phyloP scores from a whole-genome alignment of 306 rosid genomes.

The Cicer pinnatifidum region DNA sequence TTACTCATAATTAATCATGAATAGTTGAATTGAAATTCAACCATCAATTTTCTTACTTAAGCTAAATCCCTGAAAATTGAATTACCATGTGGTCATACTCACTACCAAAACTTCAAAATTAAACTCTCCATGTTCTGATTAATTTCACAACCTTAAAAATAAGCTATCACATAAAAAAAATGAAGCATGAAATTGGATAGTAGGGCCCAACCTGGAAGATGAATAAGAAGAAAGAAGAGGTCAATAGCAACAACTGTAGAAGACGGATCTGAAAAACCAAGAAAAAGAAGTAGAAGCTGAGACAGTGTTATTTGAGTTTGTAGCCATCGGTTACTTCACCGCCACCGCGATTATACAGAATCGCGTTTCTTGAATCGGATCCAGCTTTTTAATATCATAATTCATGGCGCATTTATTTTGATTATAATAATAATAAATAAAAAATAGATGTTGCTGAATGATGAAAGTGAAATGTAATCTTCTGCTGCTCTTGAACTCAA shows the following conservation, averaged over 20 bases:
- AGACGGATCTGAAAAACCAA: constrained; percentile 39
- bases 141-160: constrained; percentile 16
- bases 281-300: not conserved
- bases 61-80: constrained; percentile 21
- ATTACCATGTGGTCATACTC: constrained; percentile 19
- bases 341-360: not conserved
- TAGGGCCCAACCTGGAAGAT: constrained; percentile 10
- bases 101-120: constrained; percentile 1
- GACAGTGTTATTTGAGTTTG: not conserved
- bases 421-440: no score
- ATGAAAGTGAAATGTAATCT: no score
- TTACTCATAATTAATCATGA: not conserved
- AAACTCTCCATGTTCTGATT: not conserved
- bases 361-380: not conserved
- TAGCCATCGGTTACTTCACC: not conserved
- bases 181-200: not conserved
- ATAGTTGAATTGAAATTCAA: not conserved
- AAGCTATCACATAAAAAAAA: not conserved
- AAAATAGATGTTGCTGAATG: no score
- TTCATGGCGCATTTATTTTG: no score
- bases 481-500: no score
- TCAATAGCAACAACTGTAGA: not conserved
- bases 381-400: not conserved
- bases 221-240: not conserved
- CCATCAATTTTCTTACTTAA: not conserved